Percentiles rank a stretch among this genome's conserved stretches.
Conservation (phyloP, 169 alveolate species). For the Eimeria zaria region DNA sequence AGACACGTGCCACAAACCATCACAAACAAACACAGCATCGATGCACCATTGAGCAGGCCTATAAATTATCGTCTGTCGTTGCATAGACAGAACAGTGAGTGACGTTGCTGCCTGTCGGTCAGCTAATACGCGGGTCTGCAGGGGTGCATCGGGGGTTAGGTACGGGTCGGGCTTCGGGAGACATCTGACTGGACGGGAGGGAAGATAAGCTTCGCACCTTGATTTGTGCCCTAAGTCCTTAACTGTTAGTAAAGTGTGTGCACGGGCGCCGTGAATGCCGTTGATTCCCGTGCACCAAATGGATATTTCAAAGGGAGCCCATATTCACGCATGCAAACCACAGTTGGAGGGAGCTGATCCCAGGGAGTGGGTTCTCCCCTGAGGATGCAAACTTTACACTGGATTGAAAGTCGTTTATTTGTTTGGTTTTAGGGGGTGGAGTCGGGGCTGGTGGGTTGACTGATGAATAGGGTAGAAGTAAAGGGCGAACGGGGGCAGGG, state of each 20-base stretch:
- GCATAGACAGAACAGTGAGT: background rate
- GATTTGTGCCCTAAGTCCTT: background rate
- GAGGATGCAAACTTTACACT: background rate
- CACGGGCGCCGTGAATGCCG: background rate
- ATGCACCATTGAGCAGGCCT: background rate
- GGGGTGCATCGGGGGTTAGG: background rate
- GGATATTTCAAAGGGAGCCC: background rate
- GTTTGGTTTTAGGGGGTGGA: background rate
- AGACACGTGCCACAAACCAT: conserved; percentile 45
- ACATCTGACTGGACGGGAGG: background rate
- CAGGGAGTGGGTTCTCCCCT: background rate
- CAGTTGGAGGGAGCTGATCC: background rate
- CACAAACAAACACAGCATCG: background rate
- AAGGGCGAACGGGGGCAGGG: conserved; percentile 12
- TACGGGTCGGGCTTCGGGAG: background rate
- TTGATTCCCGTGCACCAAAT: background rate
- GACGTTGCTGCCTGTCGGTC: conserved; percentile 2
- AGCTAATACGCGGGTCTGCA: background rate
- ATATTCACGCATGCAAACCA: background rate
- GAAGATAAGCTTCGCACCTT: background rate
- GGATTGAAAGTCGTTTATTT: background rate
- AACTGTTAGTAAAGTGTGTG: background rate
- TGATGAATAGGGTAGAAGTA: background rate
- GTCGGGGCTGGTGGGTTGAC: conserved; percentile 11
- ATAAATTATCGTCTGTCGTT: background rate